Evolutionary conservation across 495 filamentous ascomycete species (phyloP), one percentile per base, ranked within the genome.

Genomic region (Penicillium antarcticum): DNA sequence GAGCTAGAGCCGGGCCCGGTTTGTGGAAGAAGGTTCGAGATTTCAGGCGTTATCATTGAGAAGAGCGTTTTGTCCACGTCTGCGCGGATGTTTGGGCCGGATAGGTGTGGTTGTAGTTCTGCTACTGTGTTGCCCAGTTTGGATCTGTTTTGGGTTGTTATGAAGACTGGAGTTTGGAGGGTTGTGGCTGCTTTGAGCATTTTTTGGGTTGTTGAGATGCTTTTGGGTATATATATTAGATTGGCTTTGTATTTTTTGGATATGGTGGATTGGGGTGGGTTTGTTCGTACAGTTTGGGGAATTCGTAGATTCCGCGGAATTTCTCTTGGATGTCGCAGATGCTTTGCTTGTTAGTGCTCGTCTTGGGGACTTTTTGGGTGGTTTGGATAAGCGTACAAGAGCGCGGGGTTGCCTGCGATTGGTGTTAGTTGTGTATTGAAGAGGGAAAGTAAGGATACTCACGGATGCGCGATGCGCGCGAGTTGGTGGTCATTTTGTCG

Each of bases 301-400:
- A 96, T 66, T 95, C 85, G 67, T 83, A 80, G 63, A 98, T 95
- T 35, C 82, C 82, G 37, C 90, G 81, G 75, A 98, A 98, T 65
- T 88, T 92, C 55, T 96, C 92, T 78, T 98, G 94, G 56, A 97
- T 80, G 60, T 98, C 94, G 75, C 94, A 98, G 61, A 98, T 80
- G 57, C 92, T 97, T 58, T 29, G 18, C n/a, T 19, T 35, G 35
- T 63, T 57, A 57, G 42, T 31, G 40, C 10, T 46, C 9, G 32
- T 34, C 26, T 42, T 39, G 29, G 53, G 12, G 13, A 19, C 8
- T 50, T 40, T 35, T 26, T 47, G 50, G 14, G 11, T 13, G 1
- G 1, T 9, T 29, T 4, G 26, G 26, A 1, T 29, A 1, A 7
- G 23, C 74, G 55, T 68, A 89, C 86, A 90, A 87, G 48, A 90